Base-by-base conservation (phyloP, 179 eudicot species). In the Silene vulgaris region DNA sequence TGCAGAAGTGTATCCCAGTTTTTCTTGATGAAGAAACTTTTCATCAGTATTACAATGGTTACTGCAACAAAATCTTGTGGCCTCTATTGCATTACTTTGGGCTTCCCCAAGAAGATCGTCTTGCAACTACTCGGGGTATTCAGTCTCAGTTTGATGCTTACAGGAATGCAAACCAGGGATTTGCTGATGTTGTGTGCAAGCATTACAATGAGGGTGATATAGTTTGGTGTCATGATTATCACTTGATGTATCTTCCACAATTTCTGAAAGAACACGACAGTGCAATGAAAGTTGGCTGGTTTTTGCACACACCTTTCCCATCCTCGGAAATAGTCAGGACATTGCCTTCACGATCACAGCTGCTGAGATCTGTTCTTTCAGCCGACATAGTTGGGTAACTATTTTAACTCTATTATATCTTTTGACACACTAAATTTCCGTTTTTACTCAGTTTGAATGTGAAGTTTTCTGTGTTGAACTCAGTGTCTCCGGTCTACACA, bases 221-320 rank as follows among this genome's bases (percentile, higher is more conserved):
- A 32, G 89, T 91, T 16, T 91, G 97, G 97, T 91, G 96, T 83
- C 97, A 91, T 82, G 97, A 91, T 81, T 91, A 91, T 84, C 97
- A 91, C 65, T 76, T 91, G 43, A 91, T 91, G 95, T 88, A 81
- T 76, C 90, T 91, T 60, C 96, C 97, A 1, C 83, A 89, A 74
- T 88, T 83, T 79, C 82, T 90, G 5, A 91, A 91, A 82, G 83
- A 89, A 8, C 68, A 77, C 48, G 78, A 90, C 78, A 81, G 54
- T 60, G 80, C 81, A 12, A 89, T 91, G 88, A 90, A 88, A 87
- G 92, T 91, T 19, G 95, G 97, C 45, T 90, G 97, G 96, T 91
- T 91, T 85, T 88, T 91, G 21, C 97, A 91, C 81, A 91, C 97
- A 52, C 97, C 97, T 35, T 91, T 91, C 67, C 97, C 97, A 16